Evolutionary conservation across 2,329 filamentous ascomycete genomes (phyloP), one percentile per base, ranked within the genome.

Genomic region (Pyrenochaeta sp.): DNA sequence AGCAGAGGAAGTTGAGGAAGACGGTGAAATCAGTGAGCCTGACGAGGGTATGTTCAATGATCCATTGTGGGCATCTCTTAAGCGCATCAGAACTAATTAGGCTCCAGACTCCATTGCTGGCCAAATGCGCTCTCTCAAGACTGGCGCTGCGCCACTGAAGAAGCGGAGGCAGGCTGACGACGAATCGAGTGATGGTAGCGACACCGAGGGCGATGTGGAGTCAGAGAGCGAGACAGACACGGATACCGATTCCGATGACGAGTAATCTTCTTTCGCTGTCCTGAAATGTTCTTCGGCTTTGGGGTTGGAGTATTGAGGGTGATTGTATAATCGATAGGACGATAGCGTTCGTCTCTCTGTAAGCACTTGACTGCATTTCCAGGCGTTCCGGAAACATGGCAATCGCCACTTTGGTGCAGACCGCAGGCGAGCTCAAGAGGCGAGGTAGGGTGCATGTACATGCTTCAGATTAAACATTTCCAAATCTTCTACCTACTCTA

Each of bases 1-100:
- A 75, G 92, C 90, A 4, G 87, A 83, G 14, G 83, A 87, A 57
- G 86, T 96, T 66, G 83, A 84, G 38, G 88, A 86, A 34, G 91
- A 96, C 58, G 94, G 96, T 62, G 94, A 99, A 46, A 99, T 99
- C 57, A 96, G 90, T 68, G 94, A 99, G 71, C 94, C 95, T 23
- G 94, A 97, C 53, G 94, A 99, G 79, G 94, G 94, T 96, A 81
- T 78, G 86, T 78, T 18, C n/a, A n/a, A n/a, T n/a, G n/a, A n/a
- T n/a, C n/a, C n/a, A n/a, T n/a, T n/a, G n/a, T n/a, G n/a, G n/a
- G n/a, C n/a, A n/a, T n/a, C n/a, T n/a, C n/a, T n/a, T n/a, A n/a
- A n/a, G n/a, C n/a, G n/a, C n/a, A n/a, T n/a, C 19, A 27, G 43
- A 27, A 44, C 63, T 72, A 55, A 72, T 48, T 28, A 36, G 17